A percentile compares a stretch with the other conserved stretches of the same genome.
Evolutionary conservation across 768 basidiomycete genomes (phyloP).

Genomic region (Tulasnella sp.): DNA sequence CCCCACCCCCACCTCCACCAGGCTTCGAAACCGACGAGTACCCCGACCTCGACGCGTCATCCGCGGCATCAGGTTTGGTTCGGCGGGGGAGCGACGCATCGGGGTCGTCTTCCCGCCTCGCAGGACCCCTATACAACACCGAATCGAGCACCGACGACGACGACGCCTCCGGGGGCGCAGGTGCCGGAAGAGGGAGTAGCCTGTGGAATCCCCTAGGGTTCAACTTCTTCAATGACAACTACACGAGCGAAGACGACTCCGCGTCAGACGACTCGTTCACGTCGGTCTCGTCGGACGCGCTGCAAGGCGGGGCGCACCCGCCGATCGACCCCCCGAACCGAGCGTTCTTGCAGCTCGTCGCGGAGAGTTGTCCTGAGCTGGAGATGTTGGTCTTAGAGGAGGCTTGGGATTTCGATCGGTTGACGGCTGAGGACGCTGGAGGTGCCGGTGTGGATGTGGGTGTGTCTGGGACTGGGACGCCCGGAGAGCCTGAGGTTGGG

Average conservation of each 20-base stretch:
- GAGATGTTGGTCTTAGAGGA: neutral
- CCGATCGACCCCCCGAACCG: neutral
- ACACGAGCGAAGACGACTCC: neutral
- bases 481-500: neutral
- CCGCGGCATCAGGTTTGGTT: neutral
- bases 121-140: neutral
- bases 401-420: neutral
- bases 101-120: neutral
- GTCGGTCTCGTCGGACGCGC: neutral
- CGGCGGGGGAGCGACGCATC: neutral
- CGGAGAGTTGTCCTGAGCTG: neutral
- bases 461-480: neutral
- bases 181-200: neutral
- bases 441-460: too few species aligned
- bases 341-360: constrained; percentile 2
- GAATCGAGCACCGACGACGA: neutral
- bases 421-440: neutral
- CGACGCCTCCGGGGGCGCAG: neutral
- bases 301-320: neutral
- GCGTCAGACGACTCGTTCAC: neutral
- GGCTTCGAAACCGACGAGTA: neutral
- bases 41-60: neutral
- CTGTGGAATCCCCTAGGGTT: neutral
- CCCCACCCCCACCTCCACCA: neutral
- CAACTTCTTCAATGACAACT: neutral